Evolutionary conservation across 2,329 filamentous ascomycete species (phyloP).

Genomic region (Microdochium bolleyi): DNA sequence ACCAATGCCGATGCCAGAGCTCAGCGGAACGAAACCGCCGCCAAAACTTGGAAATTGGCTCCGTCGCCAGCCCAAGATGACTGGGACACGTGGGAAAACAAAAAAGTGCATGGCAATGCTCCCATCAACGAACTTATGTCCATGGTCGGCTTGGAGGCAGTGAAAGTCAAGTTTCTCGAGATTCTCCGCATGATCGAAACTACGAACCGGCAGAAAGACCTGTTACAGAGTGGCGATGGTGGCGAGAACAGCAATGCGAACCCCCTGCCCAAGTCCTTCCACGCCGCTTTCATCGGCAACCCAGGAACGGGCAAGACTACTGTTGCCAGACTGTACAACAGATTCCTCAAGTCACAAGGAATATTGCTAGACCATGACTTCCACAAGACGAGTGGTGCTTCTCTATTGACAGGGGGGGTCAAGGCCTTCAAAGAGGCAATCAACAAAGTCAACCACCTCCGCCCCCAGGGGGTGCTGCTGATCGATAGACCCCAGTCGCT

Average conservation of each 20-base stretch:
- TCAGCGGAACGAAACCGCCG: slow-evolving; percentile 5
- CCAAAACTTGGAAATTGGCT: slow-evolving; percentile 1
- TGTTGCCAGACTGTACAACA: not conserved
- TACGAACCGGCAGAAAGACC: slow-evolving; percentile 44
- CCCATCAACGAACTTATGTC: slow-evolving; percentile 57
- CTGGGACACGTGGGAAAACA: slow-evolving; percentile 54
- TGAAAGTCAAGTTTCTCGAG: slow-evolving; percentile 55
- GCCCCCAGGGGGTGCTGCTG: slow-evolving; percentile 58
- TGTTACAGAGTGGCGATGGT: slow-evolving; percentile 22
- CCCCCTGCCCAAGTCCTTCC: slow-evolving; percentile 44
- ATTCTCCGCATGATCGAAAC: slow-evolving; percentile 60
- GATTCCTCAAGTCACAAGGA: slow-evolving; percentile 1
- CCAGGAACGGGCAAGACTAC: slow-evolving; percentile 56
- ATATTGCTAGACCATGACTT: slow-evolving; percentile 8
- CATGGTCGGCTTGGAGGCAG: slow-evolving; percentile 63
- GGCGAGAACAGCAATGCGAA: too few relatives aligned
- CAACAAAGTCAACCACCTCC: too few relatives aligned
- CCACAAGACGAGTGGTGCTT: slow-evolving; percentile 2
- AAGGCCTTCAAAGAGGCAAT: too few relatives aligned
- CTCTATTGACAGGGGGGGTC: too few relatives aligned
- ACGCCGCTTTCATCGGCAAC: slow-evolving; percentile 39
- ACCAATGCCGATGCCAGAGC: slow-evolving; percentile 9
- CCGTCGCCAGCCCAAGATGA: slow-evolving; percentile 33
- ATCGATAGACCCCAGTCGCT: slow-evolving; percentile 78
- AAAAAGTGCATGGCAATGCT: slow-evolving; percentile 39